Conservation (phyloP, 2,329 filamentous ascomycete genomes). For the Calonectria honghensis region DNA sequence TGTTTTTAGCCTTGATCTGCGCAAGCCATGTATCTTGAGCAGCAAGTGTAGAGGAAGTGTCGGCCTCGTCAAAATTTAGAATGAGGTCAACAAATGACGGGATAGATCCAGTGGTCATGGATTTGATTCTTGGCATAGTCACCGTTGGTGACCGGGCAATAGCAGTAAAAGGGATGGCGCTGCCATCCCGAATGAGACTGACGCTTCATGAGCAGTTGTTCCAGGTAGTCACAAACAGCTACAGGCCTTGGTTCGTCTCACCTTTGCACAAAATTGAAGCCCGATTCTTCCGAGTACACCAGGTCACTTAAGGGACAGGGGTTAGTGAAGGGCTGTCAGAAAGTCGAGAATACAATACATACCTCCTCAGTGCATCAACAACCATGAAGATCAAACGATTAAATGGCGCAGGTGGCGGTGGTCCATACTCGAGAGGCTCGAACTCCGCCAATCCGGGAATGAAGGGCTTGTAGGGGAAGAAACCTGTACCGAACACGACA, state of each 20-base stretch:
- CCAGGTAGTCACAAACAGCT: neutral
- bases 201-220: constrained; percentile 36
- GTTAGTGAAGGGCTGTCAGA: constrained; percentile 35
- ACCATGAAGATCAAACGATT: constrained; percentile 98
- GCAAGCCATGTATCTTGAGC: constrained; percentile 97
- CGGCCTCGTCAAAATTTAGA: constrained; percentile 95
- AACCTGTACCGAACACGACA: constrained; percentile 87
- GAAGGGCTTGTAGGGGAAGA: constrained; percentile 98
- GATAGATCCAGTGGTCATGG: constrained; percentile 97
- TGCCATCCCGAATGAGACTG: constrained; percentile 88
- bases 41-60: constrained; percentile 90
- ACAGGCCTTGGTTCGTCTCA: constrained; percentile 59
- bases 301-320: constrained; percentile 81
- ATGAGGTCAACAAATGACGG: constrained; percentile 98
- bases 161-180: constrained; percentile 93
- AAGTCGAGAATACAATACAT: constrained; percentile 47
- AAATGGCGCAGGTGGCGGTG: constrained; percentile 81
- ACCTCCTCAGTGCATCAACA: constrained; percentile 94
- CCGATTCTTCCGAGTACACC: constrained; percentile 87
- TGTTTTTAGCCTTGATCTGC: constrained; percentile 85
- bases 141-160: constrained; percentile 98
- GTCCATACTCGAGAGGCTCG: constrained; percentile 72
- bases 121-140: constrained; percentile 98
- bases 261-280: constrained; percentile 92
- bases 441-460: constrained; percentile 88